Evolutionary conservation across 768 basidiomycete species (phyloP), one percentile per base, ranked within the genome.

Genomic region (Lactarius hengduanensis): DNA sequence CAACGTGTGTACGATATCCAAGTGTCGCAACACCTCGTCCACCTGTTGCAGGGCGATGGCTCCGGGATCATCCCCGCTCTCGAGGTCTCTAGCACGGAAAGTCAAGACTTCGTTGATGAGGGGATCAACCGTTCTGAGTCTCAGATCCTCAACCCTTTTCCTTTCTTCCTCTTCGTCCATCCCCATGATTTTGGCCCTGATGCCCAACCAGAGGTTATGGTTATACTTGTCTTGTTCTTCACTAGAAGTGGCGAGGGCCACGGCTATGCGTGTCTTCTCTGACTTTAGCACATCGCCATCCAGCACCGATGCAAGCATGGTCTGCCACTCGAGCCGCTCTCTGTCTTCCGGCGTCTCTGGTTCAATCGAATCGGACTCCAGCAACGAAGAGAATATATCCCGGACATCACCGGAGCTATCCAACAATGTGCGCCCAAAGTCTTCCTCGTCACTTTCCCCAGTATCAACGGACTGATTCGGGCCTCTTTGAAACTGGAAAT

Each of bases 271-370:
- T 30, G 91, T 91, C 78, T 94, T 97, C 79, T 98, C 97, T 0
- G 93, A 91, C 75, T 90, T 93, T 69, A 99, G 85, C 13, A 99
- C 94, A 72, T 98, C 96, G 11, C 97, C 96, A 36, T 86, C 86
- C 56, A 99, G 82, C 30, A 98, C 96, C 36, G 95, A 96, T 15
- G 92, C 86, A 38, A 98, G 85, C 87, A 98, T 90, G 20, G 90
- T 90, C 76, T 96, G 94, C 97, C 97, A 98, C 77, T 97, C 95
- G 57, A 96, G 77, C 32, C 96, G 82, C 72, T 94, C 91, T 68
- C 85, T 82, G 73, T 94, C 90, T 72, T 91, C 86, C 61, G 82
- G 80, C 2, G 90, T 88, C 50, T 86, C 84, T 30, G 90, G 87
- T 65, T 87, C 82, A 59, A 84, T 82, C 57, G 83, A 80, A 70